Conservation (phyloP, 768 basidiomycete species). For the Rhizopogon sp. region DNA sequence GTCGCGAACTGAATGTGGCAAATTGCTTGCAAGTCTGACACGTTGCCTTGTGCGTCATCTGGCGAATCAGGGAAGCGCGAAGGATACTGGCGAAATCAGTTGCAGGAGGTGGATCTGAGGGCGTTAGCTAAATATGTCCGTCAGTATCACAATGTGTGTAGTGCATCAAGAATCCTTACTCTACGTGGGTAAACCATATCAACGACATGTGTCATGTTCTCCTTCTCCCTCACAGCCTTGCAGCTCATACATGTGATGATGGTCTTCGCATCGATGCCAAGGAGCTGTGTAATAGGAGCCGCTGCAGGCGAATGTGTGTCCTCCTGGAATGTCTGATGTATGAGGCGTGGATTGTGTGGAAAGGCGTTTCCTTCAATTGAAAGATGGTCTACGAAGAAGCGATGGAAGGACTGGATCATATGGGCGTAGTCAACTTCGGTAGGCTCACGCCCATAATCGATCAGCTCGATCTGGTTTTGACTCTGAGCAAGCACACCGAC, state of each 20-base stretch:
- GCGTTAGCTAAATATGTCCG: constrained; percentile 21
- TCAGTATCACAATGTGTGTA: constrained; percentile 1
- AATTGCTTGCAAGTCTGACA: constrained; percentile 83
- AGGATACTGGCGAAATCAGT: constrained; percentile 66
- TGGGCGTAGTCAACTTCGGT: constrained; percentile 75
- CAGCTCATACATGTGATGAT: constrained; percentile 73
- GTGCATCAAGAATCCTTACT: constrained; percentile 33
- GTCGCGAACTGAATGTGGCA: constrained; percentile 63
- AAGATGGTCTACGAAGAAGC: constrained; percentile 86
- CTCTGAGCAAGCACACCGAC: constrained; percentile 87
- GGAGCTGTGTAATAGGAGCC: constrained; percentile 80
- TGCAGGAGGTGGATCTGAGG: constrained; percentile 33
- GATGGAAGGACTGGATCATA: constrained; percentile 92
- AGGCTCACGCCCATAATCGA: constrained; percentile 80
- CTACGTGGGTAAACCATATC: constrained; percentile 87
- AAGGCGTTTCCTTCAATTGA: constrained; percentile 65
- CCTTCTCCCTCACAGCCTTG: constrained; percentile 65
- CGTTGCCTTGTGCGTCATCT: constrained; percentile 80
- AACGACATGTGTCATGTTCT: constrained; percentile 74
- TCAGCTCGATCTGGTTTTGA: constrained; percentile 82
- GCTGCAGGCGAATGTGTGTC: constrained; percentile 34
- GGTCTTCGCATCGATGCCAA: constrained; percentile 77
- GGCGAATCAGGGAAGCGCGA: constrained; percentile 70
- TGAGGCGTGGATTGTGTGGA: constrained; percentile 51
- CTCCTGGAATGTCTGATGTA: constrained; percentile 28